Conservation (phyloP, 73 alveolate genomes). For the Paramecium primaurelia region DNA sequence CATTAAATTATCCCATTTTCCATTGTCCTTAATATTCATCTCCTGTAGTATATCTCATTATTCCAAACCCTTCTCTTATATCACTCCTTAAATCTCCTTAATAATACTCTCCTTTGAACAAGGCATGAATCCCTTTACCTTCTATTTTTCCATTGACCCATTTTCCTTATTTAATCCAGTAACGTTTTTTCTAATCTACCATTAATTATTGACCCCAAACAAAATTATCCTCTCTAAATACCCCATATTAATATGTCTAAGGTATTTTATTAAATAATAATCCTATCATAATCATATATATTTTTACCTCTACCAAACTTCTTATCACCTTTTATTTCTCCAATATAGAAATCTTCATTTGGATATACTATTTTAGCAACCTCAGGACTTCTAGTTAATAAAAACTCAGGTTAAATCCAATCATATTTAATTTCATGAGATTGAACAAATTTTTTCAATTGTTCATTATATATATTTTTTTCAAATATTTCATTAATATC, state of each 20-base stretch:
- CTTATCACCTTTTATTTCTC: neutral
- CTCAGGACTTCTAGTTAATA: neutral
- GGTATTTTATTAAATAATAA: neutral
- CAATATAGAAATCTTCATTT: neutral
- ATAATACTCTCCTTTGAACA: neutral
- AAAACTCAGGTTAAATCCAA: neutral
- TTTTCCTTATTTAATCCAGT: neutral
- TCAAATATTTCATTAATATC: neutral
- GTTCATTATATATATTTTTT: neutral
- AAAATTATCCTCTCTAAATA: neutral
- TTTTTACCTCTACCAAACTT: neutral
- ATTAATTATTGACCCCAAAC: neutral
- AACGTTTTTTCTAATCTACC: neutral
- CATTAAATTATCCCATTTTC: constrained; percentile 53
- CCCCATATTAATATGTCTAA: neutral
- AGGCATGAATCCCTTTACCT: neutral
- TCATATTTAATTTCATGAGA: neutral
- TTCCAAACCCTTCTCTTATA: constrained; percentile 55
- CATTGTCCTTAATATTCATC: constrained; percentile 62
- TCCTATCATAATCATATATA: neutral
- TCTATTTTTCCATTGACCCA: constrained; percentile 1
- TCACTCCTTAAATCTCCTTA: constrained; percentile 46
- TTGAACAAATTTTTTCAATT: neutral
- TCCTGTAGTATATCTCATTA: constrained; percentile 39
- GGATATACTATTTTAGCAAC: neutral